phyloP scores from a whole-genome alignment of 495 filamentous ascomycete genomes.

The Bathelium albidoporum region DNA sequence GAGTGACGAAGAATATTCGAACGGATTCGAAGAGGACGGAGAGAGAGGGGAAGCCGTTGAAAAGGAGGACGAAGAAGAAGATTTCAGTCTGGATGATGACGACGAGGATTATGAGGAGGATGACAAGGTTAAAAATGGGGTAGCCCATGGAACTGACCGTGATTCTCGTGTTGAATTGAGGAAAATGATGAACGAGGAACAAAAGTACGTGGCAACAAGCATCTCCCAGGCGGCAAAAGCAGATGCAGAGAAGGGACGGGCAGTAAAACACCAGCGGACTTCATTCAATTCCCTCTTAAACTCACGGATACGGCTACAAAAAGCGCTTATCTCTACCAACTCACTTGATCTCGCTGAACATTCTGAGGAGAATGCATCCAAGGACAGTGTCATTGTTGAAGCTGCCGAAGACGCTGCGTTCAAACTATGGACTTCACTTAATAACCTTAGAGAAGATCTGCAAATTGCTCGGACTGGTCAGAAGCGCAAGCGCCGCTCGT shows the following conservation, averaged over 20 bases:
- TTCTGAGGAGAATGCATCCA: background rate
- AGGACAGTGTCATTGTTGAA: slow-evolving; percentile 37
- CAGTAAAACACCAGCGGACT: slow-evolving; percentile 71
- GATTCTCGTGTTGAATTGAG: slow-evolving; percentile 49
- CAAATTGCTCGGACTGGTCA: slow-evolving; percentile 46
- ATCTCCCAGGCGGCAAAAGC: slow-evolving; percentile 63
- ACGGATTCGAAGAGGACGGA: slow-evolving; percentile 23
- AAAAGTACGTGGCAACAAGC: slow-evolving; percentile 55
- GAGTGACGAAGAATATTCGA: slow-evolving; percentile 30
- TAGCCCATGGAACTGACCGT: no score
- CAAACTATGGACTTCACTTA: slow-evolving; percentile 74
- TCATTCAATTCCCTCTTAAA: slow-evolving; percentile 82
- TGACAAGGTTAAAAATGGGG: slow-evolving; percentile 22
- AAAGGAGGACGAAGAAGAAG: slow-evolving; percentile 27
- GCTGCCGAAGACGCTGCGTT: slow-evolving; percentile 83
- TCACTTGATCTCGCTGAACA: slow-evolving; percentile 43
- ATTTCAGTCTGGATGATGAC: slow-evolving; percentile 28
- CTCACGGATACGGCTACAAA: slow-evolving; percentile 80
- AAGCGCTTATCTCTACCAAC: slow-evolving; percentile 72
- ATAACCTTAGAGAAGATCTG: slow-evolving; percentile 56
- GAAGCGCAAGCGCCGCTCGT: slow-evolving; percentile 37
- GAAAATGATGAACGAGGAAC: slow-evolving; percentile 59
- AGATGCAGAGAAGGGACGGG: slow-evolving; percentile 74
- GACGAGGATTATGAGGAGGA: slow-evolving; percentile 29
- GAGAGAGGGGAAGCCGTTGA: slow-evolving; percentile 35